Percentiles rank a stretch among this genome's conserved stretches.
phyloP scores from a whole-genome alignment of 2,329 filamentous ascomycete species.

The Hymenoscyphus scutula region DNA sequence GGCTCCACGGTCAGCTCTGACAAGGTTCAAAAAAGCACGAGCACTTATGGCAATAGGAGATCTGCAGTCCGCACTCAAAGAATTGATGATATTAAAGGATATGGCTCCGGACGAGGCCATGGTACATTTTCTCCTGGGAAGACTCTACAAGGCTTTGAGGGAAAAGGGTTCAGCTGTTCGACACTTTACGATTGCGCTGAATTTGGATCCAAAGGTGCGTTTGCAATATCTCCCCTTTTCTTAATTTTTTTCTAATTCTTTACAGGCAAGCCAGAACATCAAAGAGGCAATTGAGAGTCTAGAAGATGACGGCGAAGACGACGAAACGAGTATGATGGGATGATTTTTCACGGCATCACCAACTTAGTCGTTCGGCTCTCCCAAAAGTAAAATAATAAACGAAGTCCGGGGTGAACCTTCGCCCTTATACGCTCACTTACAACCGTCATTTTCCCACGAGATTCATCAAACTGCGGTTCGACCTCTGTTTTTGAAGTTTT shows the following conservation, averaged over 20 bases:
- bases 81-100: constrained; percentile 85
- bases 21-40: constrained; percentile 89
- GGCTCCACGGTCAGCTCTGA: constrained; percentile 76
- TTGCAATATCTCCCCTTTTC: constrained; percentile 14
- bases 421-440: not conserved
- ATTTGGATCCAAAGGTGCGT: constrained; percentile 90
- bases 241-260: constrained; percentile 15
- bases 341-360: constrained; percentile 13
- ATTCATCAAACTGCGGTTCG: constrained; percentile 5
- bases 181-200: constrained; percentile 91
- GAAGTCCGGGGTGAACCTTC: not conserved
- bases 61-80: constrained; percentile 70
- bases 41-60: constrained; percentile 74
- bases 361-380: not conserved
- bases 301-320: constrained; percentile 71
- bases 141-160: constrained; percentile 71
- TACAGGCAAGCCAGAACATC: constrained; percentile 83
- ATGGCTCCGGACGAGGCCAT: constrained; percentile 92
- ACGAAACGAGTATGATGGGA: constrained; percentile 30
- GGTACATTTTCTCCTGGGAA: constrained; percentile 91
- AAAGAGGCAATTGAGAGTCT: constrained; percentile 95
- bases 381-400: not conserved
- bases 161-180: constrained; percentile 79
- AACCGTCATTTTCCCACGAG: not conserved
- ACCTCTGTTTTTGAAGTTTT: constrained; percentile 4